Evolutionary conservation across 2,329 filamentous ascomycete genomes (phyloP).

Genomic region (Penicillium fuscoglaucum): DNA sequence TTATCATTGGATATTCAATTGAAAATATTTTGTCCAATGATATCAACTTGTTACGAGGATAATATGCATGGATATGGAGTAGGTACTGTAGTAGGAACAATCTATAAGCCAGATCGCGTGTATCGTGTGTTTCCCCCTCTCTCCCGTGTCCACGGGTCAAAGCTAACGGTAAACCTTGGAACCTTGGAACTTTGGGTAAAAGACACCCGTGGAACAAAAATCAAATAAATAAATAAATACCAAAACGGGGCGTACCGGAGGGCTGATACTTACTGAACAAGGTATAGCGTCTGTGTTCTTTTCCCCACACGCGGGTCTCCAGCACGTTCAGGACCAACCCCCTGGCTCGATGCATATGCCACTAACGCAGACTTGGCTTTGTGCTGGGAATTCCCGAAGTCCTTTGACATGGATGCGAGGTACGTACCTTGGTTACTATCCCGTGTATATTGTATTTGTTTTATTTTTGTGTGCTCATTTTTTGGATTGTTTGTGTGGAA

Average conservation of each 20-base stretch:
- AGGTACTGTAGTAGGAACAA: background rate
- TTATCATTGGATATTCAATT: background rate
- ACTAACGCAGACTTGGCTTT: constrained; percentile 9
- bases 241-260: constrained; percentile 8
- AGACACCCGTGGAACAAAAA: background rate
- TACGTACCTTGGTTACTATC: background rate
- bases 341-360: constrained; percentile 9
- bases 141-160: background rate
- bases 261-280: background rate
- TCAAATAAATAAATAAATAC: background rate
- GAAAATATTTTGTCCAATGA: background rate
- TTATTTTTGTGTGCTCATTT: background rate
- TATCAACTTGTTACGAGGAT: background rate
- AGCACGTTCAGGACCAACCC: constrained; percentile 20
- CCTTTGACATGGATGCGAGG: no score
- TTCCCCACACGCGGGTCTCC: constrained; percentile 11
- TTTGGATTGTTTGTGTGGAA: background rate
- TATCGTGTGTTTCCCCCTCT: background rate
- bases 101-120: background rate
- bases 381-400: constrained; percentile 6
- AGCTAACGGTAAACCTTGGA: background rate
- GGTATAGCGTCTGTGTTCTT: background rate
- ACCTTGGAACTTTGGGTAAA: background rate
- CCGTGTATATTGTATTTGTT: background rate
- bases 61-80: background rate